These are phyloP conservation scores for Gillenia trifoliata DNA, from an alignment of 306 rosid genomes.

Conservation along the genomic window DNA sequence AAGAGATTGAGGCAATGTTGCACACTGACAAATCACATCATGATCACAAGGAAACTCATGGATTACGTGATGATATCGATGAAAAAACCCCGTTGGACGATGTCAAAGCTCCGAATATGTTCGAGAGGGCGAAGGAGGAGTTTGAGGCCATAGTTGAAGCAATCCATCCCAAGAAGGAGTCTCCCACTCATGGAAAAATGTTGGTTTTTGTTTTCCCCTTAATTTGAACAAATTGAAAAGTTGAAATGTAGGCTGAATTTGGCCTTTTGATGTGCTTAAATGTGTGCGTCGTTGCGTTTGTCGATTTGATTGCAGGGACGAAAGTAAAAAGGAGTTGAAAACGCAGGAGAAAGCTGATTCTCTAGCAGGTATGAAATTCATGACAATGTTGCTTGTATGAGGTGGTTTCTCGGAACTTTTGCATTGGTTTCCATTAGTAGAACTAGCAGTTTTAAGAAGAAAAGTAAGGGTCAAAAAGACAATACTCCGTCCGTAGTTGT, in stretches of 20 bases:
- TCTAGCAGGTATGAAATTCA: constrained; percentile 36
- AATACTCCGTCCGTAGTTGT: constrained; percentile 77
- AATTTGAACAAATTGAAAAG: background rate
- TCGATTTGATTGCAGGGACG: constrained; percentile 19
- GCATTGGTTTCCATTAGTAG: background rate
- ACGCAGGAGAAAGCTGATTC: constrained; percentile 28
- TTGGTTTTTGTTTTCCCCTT: background rate
- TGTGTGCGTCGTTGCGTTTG: constrained; percentile 6
- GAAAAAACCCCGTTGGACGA: constrained; percentile 38
- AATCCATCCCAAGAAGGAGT: constrained; percentile 43
- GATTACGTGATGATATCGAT: constrained; percentile 28
- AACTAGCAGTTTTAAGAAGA: background rate
- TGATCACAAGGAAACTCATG: constrained; percentile 42
- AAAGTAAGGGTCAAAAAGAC: constrained; percentile 24
- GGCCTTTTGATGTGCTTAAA: constrained; percentile 6
- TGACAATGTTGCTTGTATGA: background rate
- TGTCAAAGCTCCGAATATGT: constrained; percentile 62
- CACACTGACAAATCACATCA: constrained; percentile 15
- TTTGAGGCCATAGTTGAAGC: constrained; percentile 50
- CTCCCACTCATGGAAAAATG: constrained; percentile 30
- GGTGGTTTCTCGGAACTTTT: background rate
- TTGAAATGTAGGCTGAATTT: background rate
- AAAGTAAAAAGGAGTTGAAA: constrained; percentile 19
- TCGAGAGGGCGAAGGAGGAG: constrained; percentile 68
- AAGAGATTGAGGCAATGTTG: constrained; percentile 19